A percentile compares a stretch with the other conserved stretches of the same genome.
phyloP scores from a whole-genome alignment of 139 green algal genomes.

The Volvox reticuliferus region DNA sequence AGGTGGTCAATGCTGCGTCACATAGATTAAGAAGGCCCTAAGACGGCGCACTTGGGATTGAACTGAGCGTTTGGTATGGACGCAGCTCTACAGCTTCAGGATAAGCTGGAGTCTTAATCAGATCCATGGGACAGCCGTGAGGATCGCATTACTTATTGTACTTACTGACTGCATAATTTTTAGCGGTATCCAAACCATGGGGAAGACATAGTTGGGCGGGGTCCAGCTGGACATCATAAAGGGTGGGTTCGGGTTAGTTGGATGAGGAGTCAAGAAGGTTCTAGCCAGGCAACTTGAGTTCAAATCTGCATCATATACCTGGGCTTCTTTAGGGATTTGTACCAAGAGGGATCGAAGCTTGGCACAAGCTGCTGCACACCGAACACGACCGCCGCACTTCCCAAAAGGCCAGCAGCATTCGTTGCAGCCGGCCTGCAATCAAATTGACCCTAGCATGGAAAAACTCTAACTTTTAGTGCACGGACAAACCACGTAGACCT shows the following conservation, averaged over 20 bases:
- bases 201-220: conserved; percentile 76
- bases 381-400: conserved; percentile 32
- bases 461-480: background rate
- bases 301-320: background rate
- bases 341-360: conserved; percentile 36
- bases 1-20: no score
- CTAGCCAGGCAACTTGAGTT: no score
- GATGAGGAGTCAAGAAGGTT: no score
- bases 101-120: no score
- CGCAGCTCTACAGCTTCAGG: no score
- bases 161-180: conserved; percentile 74
- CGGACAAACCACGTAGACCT: background rate
- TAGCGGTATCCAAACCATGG: conserved; percentile 75
- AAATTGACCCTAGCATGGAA: background rate
- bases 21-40: no score
- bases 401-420: background rate
- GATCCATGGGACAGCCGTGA: background rate
- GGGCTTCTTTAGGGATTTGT: conserved; percentile 62
- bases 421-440: background rate
- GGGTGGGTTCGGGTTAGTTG: no score
- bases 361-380: conserved; percentile 47
- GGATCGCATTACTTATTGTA: background rate
- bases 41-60: no score
- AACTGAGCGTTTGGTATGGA: no score
- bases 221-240: conserved; percentile 60